Percentiles rank a stretch among this genome's conserved stretches.
Evolutionary conservation across 1,284 basidiomycete genomes (phyloP).

Genomic region (Apiotrichum veenhuisii): DNA sequence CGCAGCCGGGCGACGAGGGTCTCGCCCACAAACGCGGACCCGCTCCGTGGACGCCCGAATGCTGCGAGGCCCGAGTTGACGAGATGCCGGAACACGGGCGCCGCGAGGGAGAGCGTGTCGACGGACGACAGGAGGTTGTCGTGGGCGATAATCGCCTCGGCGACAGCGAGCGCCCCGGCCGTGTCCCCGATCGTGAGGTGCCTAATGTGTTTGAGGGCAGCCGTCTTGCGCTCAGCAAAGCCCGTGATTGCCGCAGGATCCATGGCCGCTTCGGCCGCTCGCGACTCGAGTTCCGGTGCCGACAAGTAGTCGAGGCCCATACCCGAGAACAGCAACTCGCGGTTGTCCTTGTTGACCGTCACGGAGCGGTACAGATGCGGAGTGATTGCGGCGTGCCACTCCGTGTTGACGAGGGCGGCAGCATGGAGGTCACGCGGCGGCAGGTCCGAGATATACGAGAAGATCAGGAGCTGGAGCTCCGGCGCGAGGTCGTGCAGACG

Average conservation of each 20-base stretch:
- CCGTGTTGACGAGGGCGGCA: slow-evolving; percentile 2
- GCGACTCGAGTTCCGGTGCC: slow-evolving; percentile 14
- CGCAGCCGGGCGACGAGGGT: slow-evolving; percentile 15
- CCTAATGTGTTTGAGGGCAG: slow-evolving; percentile 5
- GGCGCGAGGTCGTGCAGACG: slow-evolving; percentile 9
- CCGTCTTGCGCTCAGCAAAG: slow-evolving; percentile 2
- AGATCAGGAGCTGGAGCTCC: slow-evolving; percentile 11
- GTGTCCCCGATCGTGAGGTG: slow-evolving; percentile 6
- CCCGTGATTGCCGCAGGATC: not conserved
- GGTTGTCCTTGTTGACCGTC: slow-evolving; percentile 6
- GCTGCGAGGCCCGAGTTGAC: slow-evolving; percentile 16
- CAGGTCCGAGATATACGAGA: slow-evolving; percentile 5
- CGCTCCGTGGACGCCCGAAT: slow-evolving; percentile 16
- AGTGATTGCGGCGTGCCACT: slow-evolving; percentile 11
- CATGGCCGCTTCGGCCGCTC: slow-evolving; percentile 7
- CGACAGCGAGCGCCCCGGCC: slow-evolving; percentile 4
- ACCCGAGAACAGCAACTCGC: slow-evolving; percentile 7
- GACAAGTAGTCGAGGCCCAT: slow-evolving; percentile 16
- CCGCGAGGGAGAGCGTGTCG: slow-evolving; percentile 10
- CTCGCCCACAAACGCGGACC: slow-evolving; percentile 16
- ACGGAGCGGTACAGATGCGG: slow-evolving; percentile 11
- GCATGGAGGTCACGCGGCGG: slow-evolving; percentile 3
- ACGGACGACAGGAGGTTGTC: not conserved
- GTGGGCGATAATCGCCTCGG: slow-evolving; percentile 16
- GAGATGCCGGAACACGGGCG: slow-evolving; percentile 16